Evolutionary conservation across 2,329 filamentous ascomycete genomes (phyloP), one percentile per base, ranked within the genome.

Genomic region (Ceratocystis cacaofunesta): DNA sequence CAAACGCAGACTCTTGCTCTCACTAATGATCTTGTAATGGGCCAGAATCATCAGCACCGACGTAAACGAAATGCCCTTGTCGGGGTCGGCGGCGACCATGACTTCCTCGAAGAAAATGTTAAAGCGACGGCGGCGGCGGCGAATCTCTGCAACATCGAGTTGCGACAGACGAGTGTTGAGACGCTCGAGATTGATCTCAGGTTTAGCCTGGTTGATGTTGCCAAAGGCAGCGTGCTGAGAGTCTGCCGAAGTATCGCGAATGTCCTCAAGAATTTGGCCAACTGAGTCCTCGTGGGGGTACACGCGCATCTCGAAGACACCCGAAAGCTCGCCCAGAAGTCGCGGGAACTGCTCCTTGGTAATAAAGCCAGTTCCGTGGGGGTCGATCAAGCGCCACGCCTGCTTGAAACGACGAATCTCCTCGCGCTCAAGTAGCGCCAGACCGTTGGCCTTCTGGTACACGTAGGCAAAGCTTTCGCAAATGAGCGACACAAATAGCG

Each of bases 401-500:
- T 97, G 90, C 75, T 99, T 99, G 82, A 96, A 99, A 4, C 92
- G 87, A 60, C 94, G 86, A 69, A 97, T 91, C 74, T 99, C 94
- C 71, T 96, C 91, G 69, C 94, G 84, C 71, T 90, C 95, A 71
- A 99, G 87, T 68, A 89, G 87, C 5, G 89, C 90, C 70, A 96
- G 82, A n/a, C 91, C 90, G 72, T 89, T 96, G 68, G 92, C 96
- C 69, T 91, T 85, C 77, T 99, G 95, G 74, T 97, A 99, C 69
- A 99, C 94, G 72, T 99, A 99, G 74, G 91, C 96, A 80, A 99
- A 99, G 76, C 92, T 97, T 78, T 99, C 94, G 77, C 95, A 99
- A 70, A 99, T 99, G 74, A 99, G 85, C 61, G 94, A 99, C 67
- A 99, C 92, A 75, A 99, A 99, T 73, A 99, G 78, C 72, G 92